Evolutionary conservation across 805 yeast genomes (phyloP).

Genomic region (Kodamaea fukazawae): DNA sequence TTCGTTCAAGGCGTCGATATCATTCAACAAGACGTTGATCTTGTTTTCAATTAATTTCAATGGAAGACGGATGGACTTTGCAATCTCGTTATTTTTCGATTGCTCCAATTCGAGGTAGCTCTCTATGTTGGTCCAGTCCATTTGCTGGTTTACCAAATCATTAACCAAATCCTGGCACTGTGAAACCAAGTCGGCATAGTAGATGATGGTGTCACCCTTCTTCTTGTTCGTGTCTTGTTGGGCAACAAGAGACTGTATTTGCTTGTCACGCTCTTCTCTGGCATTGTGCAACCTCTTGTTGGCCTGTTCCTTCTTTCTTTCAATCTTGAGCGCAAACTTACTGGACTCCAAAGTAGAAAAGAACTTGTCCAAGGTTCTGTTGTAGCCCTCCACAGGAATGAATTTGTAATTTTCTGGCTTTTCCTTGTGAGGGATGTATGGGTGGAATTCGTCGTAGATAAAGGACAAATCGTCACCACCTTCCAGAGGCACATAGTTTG

Average conservation of each 20-base stretch:
- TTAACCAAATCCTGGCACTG: conserved; percentile 68
- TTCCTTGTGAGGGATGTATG: conserved; percentile 53
- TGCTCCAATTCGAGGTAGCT: conserved; percentile 69
- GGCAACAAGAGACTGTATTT: conserved; percentile 60
- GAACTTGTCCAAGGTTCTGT: conserved; percentile 76
- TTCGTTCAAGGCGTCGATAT: conserved; percentile 20
- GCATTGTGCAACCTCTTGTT: conserved; percentile 73
- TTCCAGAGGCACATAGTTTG: conserved; percentile 41
- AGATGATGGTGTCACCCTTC: conserved; percentile 72
- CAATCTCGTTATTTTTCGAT: conserved; percentile 59
- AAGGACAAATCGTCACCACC: conserved; percentile 43
- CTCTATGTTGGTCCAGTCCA: conserved; percentile 93
- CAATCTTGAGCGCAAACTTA: conserved; percentile 69
- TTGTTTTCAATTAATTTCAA: conserved; percentile 68
- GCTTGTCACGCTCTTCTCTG: conserved; percentile 64
- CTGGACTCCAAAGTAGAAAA: conserved; percentile 84
- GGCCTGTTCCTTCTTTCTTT: conserved; percentile 75
- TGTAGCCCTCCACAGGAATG: conserved; percentile 61
- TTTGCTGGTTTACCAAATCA: conserved; percentile 67
- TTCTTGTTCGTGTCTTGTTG: conserved; percentile 62
- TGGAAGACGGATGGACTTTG: conserved; percentile 61
- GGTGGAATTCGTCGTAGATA: conserved; percentile 66
- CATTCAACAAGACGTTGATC: conserved; percentile 56
- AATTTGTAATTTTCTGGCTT: conserved; percentile 34
- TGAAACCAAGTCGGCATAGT: conserved; percentile 67